Percentiles rank a stretch among this genome's conserved stretches.
Evolutionary conservation across 805 yeast species (phyloP).

Genomic region (Priceomyces fermenticarens): DNA sequence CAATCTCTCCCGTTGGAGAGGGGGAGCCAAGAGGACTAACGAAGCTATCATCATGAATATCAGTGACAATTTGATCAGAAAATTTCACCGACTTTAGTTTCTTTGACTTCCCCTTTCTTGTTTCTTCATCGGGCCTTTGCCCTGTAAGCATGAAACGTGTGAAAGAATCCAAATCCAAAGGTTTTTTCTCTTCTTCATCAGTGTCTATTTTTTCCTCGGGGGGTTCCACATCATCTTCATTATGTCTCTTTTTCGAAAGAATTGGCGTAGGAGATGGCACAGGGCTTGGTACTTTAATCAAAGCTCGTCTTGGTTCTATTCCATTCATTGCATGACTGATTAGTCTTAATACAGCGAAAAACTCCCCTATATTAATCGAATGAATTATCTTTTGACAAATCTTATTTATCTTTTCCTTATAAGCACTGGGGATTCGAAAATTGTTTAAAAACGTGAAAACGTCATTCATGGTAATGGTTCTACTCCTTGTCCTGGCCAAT

Average conservation of each 20-base stretch:
- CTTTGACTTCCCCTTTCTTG: constrained; percentile 37
- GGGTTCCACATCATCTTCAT: constrained; percentile 37
- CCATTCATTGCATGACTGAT: constrained; percentile 68
- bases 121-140: constrained; percentile 52
- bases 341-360: constrained; percentile 81
- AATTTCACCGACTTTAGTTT: constrained; percentile 65
- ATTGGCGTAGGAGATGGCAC: constrained; percentile 82
- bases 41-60: constrained; percentile 27
- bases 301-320: constrained; percentile 47
- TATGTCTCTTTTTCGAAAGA: constrained; percentile 54
- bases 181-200: constrained; percentile 17
- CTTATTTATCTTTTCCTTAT: constrained; percentile 48
- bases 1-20: constrained; percentile 35
- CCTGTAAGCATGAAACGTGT: constrained; percentile 84
- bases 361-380: constrained; percentile 81
- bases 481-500: constrained; percentile 63
- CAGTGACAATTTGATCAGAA: constrained; percentile 60
- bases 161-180: constrained; percentile 80
- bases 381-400: constrained; percentile 51
- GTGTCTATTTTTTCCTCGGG: constrained; percentile 16
- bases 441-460: constrained; percentile 76
- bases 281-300: constrained; percentile 55
- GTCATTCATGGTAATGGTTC: constrained; percentile 68
- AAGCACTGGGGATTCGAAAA: constrained; percentile 57
- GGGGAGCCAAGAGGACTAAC: constrained; percentile 19